Conservation (phyloP, 2,329 filamentous ascomycete species). For the Botrytis medusae region DNA sequence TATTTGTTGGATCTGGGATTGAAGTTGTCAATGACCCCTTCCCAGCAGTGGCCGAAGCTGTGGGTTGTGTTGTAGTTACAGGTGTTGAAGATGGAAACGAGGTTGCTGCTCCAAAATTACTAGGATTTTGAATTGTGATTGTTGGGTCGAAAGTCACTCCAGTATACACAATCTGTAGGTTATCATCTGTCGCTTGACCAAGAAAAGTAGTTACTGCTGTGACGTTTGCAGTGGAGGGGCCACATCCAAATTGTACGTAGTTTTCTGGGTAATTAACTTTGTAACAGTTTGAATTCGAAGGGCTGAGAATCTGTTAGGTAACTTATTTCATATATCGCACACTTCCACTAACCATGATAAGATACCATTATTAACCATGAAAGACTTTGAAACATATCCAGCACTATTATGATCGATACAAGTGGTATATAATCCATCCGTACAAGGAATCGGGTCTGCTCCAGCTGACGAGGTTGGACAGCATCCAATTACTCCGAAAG, state of each 20-base stretch:
- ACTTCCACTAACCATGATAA: constrained; percentile 35
- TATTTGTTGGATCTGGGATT: constrained; percentile 1
- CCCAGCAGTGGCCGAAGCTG: constrained; percentile 16
- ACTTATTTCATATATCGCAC: not conserved
- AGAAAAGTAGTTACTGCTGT: constrained; percentile 33
- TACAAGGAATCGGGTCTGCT: constrained; percentile 32
- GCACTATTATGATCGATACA: constrained; percentile 36
- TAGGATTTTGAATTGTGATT: constrained; percentile 18
- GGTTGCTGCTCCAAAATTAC: constrained; percentile 18
- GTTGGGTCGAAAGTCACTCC: constrained; percentile 31
- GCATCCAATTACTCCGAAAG: constrained; percentile 35
- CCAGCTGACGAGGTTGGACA: constrained; percentile 32
- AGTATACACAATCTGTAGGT: constrained; percentile 36
- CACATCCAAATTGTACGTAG: constrained; percentile 37
- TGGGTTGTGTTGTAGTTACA: constrained; percentile 10
- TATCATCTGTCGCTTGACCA: constrained; percentile 33
- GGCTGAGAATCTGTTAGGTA: constrained; percentile 31
- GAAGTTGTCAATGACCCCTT: constrained; percentile 12
- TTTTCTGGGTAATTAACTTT: constrained; percentile 34
- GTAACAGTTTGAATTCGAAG: constrained; percentile 32
- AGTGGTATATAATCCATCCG: constrained; percentile 37
- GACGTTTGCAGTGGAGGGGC: constrained; percentile 31
- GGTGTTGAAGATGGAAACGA: constrained; percentile 14
- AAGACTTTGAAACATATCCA: constrained; percentile 30
- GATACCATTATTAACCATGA: constrained; percentile 34